phyloP scores from a whole-genome alignment of 805 yeast species.

The Candida silvatica region DNA sequence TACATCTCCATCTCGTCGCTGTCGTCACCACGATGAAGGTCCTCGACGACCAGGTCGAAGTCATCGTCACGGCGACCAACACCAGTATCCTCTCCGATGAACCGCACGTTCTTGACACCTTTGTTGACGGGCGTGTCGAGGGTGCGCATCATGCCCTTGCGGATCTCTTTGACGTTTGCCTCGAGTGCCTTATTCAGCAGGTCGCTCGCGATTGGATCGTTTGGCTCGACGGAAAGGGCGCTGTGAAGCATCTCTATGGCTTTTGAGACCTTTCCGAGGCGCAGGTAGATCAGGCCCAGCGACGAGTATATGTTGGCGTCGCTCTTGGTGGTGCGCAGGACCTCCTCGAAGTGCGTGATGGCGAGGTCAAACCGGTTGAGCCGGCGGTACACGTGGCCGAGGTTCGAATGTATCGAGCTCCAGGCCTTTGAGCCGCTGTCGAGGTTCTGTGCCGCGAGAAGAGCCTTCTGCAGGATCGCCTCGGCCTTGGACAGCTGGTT shows the following conservation, averaged over 20 bases:
- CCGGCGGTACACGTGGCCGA: constrained; percentile 82
- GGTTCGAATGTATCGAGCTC: constrained; percentile 75
- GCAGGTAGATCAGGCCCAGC: constrained; percentile 74
- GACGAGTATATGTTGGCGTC: constrained; percentile 73
- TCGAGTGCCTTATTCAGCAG: constrained; percentile 73
- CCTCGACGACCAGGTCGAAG: constrained; percentile 29
- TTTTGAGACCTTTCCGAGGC: constrained; percentile 48
- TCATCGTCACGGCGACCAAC: constrained; percentile 21
- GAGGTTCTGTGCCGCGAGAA: constrained; percentile 55
- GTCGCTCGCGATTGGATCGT: constrained; percentile 80
- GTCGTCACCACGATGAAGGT: constrained; percentile 35
- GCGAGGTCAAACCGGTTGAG: constrained; percentile 56
- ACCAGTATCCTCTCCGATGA: constrained; percentile 23
- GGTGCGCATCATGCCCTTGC: constrained; percentile 12
- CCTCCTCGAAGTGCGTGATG: constrained; percentile 66
- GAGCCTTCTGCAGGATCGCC: constrained; percentile 58
- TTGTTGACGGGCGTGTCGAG: constrained; percentile 17
- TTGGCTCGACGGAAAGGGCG: constrained; percentile 70
- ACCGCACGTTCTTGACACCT: constrained; percentile 12
- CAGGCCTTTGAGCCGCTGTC: constrained; percentile 78
- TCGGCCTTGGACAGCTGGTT: constrained; percentile 63
- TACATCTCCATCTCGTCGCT: constrained; percentile 57
- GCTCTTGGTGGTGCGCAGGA: constrained; percentile 56
- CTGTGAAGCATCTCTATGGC: constrained; percentile 76
- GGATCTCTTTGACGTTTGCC: constrained; percentile 32